Base-by-base conservation (phyloP, 495 filamentous ascomycete species). In the Podospora comata region DNA sequence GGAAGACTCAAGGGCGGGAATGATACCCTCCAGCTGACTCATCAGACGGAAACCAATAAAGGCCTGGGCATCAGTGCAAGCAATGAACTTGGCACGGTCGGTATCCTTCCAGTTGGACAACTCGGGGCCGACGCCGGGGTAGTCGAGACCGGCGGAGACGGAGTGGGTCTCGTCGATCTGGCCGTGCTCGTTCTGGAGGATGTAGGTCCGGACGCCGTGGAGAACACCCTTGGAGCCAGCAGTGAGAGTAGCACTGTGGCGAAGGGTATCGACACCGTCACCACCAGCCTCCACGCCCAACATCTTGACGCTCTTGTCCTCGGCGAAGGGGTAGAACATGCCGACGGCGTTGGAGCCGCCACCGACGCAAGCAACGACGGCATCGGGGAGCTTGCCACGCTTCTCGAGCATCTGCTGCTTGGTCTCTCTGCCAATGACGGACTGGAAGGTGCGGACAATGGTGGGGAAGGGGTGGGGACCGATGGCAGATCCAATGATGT, bases 251-350 rank as follows among this genome's bases (percentile, higher is more conserved):
- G 95, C 95, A 63, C 88, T 89, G 80, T 99, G 96, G n/a, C 91
- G 85, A 1, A 79, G 71, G 2, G 95, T 97, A 70, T 97, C 88
- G n/a, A 97, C 67, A 66, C 95, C 95, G 68, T 97, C 95, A 53
- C 95, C 95, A n/a, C 91, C 95, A 7, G 95, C 95, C 81, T 99
- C 95, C 5, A 99, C 94, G 65, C 95, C 95, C 4, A 98, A 81
- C 0, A 99, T 86, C 77, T 92, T 92, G 67, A 99, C 95, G 71
- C 83, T 87, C 1, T 85, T 84, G 71, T 99, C 94, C 55, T 92
- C 87, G 44, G 90, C 85, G 83, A 99, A 99, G 19, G 95, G 95
- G 75, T 96, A 93, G 82, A 99, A 97, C 92, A 97, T 97, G 80
- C 93, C 93, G 26, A 89, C 88, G 7, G 93, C 93, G 75, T 97